These are phyloP conservation scores for Spathaspora gorwiae DNA, from an alignment of 805 yeast species.

Conservation along the genomic window DNA sequence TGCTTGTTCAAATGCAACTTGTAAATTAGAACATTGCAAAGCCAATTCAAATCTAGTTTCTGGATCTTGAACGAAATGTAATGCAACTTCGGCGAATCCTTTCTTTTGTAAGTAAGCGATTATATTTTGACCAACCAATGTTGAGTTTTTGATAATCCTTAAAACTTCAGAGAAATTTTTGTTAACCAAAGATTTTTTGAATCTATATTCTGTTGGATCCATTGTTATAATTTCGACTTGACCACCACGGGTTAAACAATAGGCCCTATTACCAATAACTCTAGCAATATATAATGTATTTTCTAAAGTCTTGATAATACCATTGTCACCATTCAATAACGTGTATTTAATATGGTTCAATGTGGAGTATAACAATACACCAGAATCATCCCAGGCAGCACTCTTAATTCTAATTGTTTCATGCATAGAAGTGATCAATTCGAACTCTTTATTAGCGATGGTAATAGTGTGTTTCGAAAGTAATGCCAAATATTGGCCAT, in stretches of 20 bases:
- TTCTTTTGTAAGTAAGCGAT: constrained; percentile 90
- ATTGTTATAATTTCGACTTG: constrained; percentile 72
- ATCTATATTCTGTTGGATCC: constrained; percentile 96
- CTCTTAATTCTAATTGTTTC: constrained; percentile 96
- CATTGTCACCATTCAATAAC: constrained; percentile 88
- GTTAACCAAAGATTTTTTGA: constrained; percentile 87
- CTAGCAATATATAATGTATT: constrained; percentile 79
- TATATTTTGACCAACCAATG: constrained; percentile 94
- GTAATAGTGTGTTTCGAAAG: constrained; percentile 90
- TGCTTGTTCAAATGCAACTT: constrained; percentile 87
- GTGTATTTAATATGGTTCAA: constrained; percentile 94
- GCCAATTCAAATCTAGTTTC: constrained; percentile 95
- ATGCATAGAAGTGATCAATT: constrained; percentile 77
- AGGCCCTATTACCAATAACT: constrained; percentile 67
- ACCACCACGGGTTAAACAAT: constrained; percentile 81
- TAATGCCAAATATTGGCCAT: constrained; percentile 82
- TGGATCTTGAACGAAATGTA: constrained; percentile 94
- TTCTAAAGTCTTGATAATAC: constrained; percentile 88
- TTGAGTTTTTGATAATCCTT: constrained; percentile 81
- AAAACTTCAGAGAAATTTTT: constrained; percentile 89
- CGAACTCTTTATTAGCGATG: constrained; percentile 75
- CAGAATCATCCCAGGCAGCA: constrained; percentile 96
- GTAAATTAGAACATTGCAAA: constrained; percentile 84
- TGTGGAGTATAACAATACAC: constrained; percentile 88
- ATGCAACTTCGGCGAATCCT: constrained; percentile 96